Evolutionary conservation across 768 basidiomycete species (phyloP).

Genomic region (Leccinum subgranulosum): DNA sequence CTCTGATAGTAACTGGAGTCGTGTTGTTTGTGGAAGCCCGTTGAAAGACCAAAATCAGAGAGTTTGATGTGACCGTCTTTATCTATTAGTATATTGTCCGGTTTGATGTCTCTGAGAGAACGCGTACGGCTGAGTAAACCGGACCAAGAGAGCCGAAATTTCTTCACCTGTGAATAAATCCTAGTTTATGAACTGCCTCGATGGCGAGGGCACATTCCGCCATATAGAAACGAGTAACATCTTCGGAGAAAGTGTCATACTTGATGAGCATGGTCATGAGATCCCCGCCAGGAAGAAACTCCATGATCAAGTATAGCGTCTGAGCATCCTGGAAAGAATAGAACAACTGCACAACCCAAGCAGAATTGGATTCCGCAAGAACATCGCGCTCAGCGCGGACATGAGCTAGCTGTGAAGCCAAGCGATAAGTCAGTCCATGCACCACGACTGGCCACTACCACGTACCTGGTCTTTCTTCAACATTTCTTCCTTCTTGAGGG

Average conservation of each 20-base stretch:
- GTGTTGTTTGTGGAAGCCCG: constrained; percentile 99
- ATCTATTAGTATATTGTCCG: constrained; percentile 91
- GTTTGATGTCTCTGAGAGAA: constrained; percentile 86
- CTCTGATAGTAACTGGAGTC: constrained; percentile 94
- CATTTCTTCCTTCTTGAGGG: constrained; percentile 96
- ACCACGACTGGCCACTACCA: not conserved
- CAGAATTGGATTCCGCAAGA: constrained; percentile 90
- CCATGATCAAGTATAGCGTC: constrained; percentile 97
- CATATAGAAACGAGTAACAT: constrained; percentile 97
- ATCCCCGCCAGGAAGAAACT: constrained; percentile 97
- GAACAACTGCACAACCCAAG: constrained; percentile 95
- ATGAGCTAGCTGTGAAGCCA: constrained; percentile 74
- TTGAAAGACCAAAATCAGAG: constrained; percentile 97
- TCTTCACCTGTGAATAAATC: constrained; percentile 92
- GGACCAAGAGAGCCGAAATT: not conserved
- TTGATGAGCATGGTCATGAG: constrained; percentile 99
- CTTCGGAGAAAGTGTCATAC: constrained; percentile 98
- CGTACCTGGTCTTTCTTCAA: constrained; percentile 96
- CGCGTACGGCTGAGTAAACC: not conserved
- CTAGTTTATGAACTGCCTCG: constrained; percentile 94
- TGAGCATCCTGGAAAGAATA: constrained; percentile 97
- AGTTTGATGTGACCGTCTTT: constrained; percentile 96
- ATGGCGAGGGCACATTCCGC: constrained; percentile 98
- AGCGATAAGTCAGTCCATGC: constrained; percentile 3
- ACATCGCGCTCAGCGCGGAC: constrained; percentile 98